Evolutionary conservation across 176 grass and related monocot species (phyloP), one percentile per base, ranked within the genome.

Genomic region (Hordeum marinum): DNA sequence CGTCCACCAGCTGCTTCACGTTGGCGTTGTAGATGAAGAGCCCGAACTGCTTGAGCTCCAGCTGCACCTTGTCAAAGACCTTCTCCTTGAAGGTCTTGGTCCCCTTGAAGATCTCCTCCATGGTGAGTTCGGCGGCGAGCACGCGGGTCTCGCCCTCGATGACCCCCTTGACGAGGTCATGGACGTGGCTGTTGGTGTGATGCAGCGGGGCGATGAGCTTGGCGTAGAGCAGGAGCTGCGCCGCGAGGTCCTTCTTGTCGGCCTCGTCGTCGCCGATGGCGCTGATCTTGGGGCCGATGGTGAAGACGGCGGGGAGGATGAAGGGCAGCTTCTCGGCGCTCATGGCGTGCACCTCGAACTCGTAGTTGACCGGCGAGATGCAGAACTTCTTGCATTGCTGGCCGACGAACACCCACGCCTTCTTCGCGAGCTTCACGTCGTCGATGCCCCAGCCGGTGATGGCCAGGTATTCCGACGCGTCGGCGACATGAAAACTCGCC

Each of bases 241-340:
- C 3, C 87, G 84, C 0, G 4, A 70, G 67, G 0, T 70, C 67
- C 35, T 40, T 10, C 66, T 12, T 69, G 66, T 40, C 66, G 4
- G 66, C 34, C 66, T 6, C 20, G 4, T 21, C 66, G 35, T 10
- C 20, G 20, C 35, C 9, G 20, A 8, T 14, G 21, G 83, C 72
- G 34, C 90, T 86, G 18, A 74, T 46, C 15, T 86, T 77, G 9
- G 94, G 94, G 17, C 94, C 94, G 55, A 97, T 92, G 76, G 94
- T 97, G 92, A 97, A 97, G 7, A 97, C 94, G 15, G 94, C 94
- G 1, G 92, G 92, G 32, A 94, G 92, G 85, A 94, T 65, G 90
- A 94, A 97, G 20, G 94, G 90, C 7, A 97, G 92, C 86, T 97
- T 97, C 77, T 97, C 94, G 26, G 88, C 81, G 90, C 94, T 97